Conservation (phyloP, 2,329 filamentous ascomycete species). For the Apiospora pterosperma region DNA sequence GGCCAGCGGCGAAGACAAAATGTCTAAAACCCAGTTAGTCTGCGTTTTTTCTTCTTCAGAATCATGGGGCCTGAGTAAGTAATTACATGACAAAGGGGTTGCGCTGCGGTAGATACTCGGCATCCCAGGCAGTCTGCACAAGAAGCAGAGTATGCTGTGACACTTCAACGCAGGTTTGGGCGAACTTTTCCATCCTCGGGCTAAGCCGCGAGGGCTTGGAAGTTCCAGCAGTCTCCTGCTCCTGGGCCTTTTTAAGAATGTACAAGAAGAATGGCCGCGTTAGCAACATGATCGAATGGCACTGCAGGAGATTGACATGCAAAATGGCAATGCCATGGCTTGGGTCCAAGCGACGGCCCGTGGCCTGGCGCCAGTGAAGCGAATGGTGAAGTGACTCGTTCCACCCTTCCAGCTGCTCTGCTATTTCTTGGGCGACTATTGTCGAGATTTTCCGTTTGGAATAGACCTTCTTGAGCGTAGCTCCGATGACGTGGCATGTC, state of each 20-base stretch:
- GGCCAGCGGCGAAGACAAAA: slow-evolving; percentile 51
- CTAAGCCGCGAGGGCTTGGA: slow-evolving; percentile 25
- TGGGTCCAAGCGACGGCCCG: slow-evolving; percentile 34
- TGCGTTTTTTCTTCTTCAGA: not conserved
- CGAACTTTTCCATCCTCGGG: slow-evolving; percentile 41
- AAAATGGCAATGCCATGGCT: slow-evolving; percentile 56
- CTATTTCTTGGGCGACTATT: slow-evolving; percentile 53
- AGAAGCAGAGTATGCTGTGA: slow-evolving; percentile 48
- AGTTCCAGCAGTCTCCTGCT: slow-evolving; percentile 23
- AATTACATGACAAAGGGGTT: slow-evolving; percentile 43
- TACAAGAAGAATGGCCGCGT: slow-evolving; percentile 63
- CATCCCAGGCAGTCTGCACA: slow-evolving; percentile 40
- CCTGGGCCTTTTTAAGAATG: slow-evolving; percentile 42
- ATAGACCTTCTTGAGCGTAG: slow-evolving; percentile 58
- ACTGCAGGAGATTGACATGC: slow-evolving; percentile 59
- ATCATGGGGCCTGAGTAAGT: not conserved
- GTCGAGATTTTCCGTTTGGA: slow-evolving; percentile 57
- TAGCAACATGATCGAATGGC: slow-evolving; percentile 60
- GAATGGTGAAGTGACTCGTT: slow-evolving; percentile 42
- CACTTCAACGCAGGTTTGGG: slow-evolving; percentile 47
- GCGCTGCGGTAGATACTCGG: slow-evolving; percentile 43
- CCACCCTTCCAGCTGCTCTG: slow-evolving; percentile 50
- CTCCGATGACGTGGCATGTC: slow-evolving; percentile 55
- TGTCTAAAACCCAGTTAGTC: slow-evolving; percentile 35
- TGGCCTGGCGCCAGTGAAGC: slow-evolving; percentile 50